Conservation (phyloP, 164 flowering plant species). For the Annona squamosa region DNA sequence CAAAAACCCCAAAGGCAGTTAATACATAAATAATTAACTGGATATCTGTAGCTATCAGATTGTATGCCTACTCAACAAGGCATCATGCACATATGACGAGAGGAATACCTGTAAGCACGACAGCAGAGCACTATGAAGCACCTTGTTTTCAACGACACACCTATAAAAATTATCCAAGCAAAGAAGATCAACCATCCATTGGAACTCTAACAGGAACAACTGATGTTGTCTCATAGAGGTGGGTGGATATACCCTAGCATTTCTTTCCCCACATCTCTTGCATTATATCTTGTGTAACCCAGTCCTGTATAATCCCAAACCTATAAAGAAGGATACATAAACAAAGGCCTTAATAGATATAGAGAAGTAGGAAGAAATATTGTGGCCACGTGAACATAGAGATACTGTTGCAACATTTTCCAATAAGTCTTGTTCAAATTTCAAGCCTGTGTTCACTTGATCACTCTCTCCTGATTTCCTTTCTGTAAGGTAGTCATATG, state of each 20-base stretch:
- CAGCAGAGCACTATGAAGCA: slow-evolving; percentile 63
- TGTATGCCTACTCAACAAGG: not conserved
- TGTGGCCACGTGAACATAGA: too few relatives aligned
- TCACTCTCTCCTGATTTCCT: too few relatives aligned
- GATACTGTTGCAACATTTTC: too few relatives aligned
- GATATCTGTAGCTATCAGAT: not conserved
- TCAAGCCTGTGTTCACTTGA: too few relatives aligned
- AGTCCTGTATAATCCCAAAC: slow-evolving; percentile 98
- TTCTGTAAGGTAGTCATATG: too few relatives aligned
- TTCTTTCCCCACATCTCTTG: slow-evolving; percentile 76
- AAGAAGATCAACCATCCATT: slow-evolving; percentile 10
- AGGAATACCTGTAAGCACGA: slow-evolving; percentile 67
- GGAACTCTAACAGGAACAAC: slow-evolving; percentile 5
- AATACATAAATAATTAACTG: too few relatives aligned
- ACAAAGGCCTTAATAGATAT: not conserved
- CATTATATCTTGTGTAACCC: slow-evolving; percentile 86
- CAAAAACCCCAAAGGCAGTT: too few relatives aligned
- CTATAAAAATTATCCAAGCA: slow-evolving; percentile 30
- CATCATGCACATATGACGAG: not conserved
- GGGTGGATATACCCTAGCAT: slow-evolving; percentile 61
- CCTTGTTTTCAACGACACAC: slow-evolving; percentile 98
- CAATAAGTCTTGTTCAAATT: too few relatives aligned
- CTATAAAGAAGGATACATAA: slow-evolving; percentile 27
- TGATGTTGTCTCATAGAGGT: not conserved
- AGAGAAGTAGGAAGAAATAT: too few relatives aligned